Base-by-base conservation (phyloP, 78 protist genomes). In the Anaeramoeba flamelloides region DNA sequence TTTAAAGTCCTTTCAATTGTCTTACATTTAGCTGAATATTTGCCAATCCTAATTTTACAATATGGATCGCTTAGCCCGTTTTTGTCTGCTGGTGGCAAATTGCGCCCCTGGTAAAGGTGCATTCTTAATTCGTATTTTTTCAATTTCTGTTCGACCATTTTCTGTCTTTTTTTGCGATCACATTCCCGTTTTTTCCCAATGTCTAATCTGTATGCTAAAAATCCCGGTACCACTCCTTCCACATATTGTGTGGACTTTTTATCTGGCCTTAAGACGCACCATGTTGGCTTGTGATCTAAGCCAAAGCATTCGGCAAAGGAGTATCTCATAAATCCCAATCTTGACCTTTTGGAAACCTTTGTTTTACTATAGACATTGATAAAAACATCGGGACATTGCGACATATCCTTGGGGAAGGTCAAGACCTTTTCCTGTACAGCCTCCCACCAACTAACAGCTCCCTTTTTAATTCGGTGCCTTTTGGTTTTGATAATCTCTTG, bases 81-180 rank as follows among this genome's bases (percentile, higher is more conserved):
- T 8, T 41, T 3, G 75, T 80, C 83, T 22, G 83, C 79, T 8
- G 83, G 81, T 3, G 75, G 30, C 34, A 80, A 78, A 12, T 64
- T 37, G 33, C 83, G 3, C 38, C 81, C 83, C 75, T 80, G 83
- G 79, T 80, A 80, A 12, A 76, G 26, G 83, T 80, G 83, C 17
- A 12, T 12, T 12, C 83, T 38, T 31, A 80, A 8, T 12, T 38
- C 75, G 83, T 80, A 80, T 12, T 3, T 38, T n/a, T 74, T 80
- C 8, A 38, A 3, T 12, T 75, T 26, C 38, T n/a, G 75, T 26
- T 38, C 81, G n/a, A 22, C 38, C 3, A 80, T 12, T 8, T 3
- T 3, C 36, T 12, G 4, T 26, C 83, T 76, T 17, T 64, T 37
- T n/a, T n/a, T n/a, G n/a, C n/a, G n/a, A 8, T 76, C 41, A 3